phyloP scores from a whole-genome alignment of 495 filamentous ascomycete species.

The Penicillium silybi region DNA sequence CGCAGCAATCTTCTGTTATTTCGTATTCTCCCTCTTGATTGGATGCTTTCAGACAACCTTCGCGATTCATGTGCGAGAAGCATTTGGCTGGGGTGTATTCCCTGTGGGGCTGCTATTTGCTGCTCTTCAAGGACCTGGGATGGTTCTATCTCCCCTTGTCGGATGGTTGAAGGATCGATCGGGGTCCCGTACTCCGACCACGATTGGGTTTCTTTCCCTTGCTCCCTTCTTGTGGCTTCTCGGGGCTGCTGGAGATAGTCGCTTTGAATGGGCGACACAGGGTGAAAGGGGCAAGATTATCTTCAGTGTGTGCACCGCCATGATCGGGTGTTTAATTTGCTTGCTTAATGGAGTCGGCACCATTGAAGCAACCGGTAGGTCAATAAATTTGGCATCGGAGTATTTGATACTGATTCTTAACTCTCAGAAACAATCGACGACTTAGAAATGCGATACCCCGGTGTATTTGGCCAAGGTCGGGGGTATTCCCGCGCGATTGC shows the following conservation, averaged over 20 bases:
- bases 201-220: slow-evolving; percentile 16
- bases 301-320: slow-evolving; percentile 14
- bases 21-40: slow-evolving; percentile 19
- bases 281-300: slow-evolving; percentile 16
- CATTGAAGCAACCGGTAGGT: slow-evolving; percentile 34
- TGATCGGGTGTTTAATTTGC: slow-evolving; percentile 16
- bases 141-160: slow-evolving; percentile 17
- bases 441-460: slow-evolving; percentile 19
- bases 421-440: slow-evolving; percentile 26
- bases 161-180: slow-evolving; percentile 30
- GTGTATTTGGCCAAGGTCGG: slow-evolving; percentile 32
- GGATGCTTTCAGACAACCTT: slow-evolving; percentile 29
- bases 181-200: slow-evolving; percentile 23
- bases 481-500: slow-evolving; percentile 38
- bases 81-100: slow-evolving; percentile 31
- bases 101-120: slow-evolving; percentile 28
- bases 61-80: slow-evolving; percentile 24
- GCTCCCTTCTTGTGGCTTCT: slow-evolving; percentile 21
- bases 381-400: not conserved
- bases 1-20: slow-evolving; percentile 18
- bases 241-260: slow-evolving; percentile 20
- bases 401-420: not conserved
- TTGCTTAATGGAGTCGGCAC: slow-evolving; percentile 26
- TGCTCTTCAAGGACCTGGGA: slow-evolving; percentile 24
- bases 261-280: slow-evolving; percentile 13